Percentiles rank a stretch among this genome's conserved stretches.
Evolutionary conservation across 1,284 basidiomycete genomes (phyloP).

Genomic region (Crepidotus sp.): DNA sequence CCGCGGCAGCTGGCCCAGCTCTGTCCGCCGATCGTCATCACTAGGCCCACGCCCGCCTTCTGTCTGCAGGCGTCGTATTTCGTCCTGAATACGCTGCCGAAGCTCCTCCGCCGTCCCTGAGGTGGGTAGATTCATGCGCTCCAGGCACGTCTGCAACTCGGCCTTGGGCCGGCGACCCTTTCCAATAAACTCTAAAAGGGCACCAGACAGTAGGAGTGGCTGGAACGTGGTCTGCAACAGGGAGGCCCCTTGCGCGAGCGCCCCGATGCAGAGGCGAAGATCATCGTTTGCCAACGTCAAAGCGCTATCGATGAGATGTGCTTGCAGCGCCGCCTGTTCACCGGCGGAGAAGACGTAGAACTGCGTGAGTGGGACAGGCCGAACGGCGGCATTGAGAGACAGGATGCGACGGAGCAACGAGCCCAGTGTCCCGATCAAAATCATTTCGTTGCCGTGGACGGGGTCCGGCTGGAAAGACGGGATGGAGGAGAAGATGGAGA

Average conservation of each 20-base stretch:
- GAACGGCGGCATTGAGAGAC: slow-evolving; percentile 16
- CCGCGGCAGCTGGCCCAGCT: slow-evolving; percentile 35
- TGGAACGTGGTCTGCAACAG: slow-evolving; percentile 39
- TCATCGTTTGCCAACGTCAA: slow-evolving; percentile 28
- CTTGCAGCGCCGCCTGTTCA: slow-evolving; percentile 33
- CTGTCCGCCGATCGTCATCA: slow-evolving; percentile 22
- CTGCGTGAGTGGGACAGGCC: slow-evolving; percentile 26
- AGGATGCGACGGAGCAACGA: slow-evolving; percentile 29
- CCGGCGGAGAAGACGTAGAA: slow-evolving; percentile 38
- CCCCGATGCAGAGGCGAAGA: slow-evolving; percentile 36
- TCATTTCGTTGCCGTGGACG: slow-evolving; percentile 22
- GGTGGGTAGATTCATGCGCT: slow-evolving; percentile 31
- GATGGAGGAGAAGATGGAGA: slow-evolving; percentile 27
- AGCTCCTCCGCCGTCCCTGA: slow-evolving; percentile 30
- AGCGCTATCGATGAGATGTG: slow-evolving; percentile 34
- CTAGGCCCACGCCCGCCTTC: slow-evolving; percentile 16
- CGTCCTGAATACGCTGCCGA: slow-evolving; percentile 28
- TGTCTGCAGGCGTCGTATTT: slow-evolving; percentile 27
- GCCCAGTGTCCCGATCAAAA: slow-evolving; percentile 30
- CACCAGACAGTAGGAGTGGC: slow-evolving; percentile 37
- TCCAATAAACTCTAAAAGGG: slow-evolving; percentile 32
- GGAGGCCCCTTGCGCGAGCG: slow-evolving; percentile 38
- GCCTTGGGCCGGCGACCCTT: slow-evolving; percentile 27
- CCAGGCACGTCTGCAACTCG: slow-evolving; percentile 31
- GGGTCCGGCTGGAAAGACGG: slow-evolving; percentile 17